Base-by-base conservation (phyloP, 169 alveolate species). In the Eimeria zaria region DNA sequence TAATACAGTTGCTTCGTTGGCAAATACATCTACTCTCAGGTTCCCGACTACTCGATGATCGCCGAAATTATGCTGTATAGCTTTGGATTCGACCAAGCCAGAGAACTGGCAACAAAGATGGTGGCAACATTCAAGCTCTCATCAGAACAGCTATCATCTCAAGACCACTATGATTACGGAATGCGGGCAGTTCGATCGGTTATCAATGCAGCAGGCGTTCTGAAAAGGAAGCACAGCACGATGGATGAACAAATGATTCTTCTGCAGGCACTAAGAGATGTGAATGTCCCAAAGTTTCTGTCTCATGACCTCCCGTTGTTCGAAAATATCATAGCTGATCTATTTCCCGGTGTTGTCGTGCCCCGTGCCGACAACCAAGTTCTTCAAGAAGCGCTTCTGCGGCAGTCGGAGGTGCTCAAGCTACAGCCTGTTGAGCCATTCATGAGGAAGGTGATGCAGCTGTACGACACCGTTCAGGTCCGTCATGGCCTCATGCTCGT, bases 401-500 rank as follows among this genome's bases (percentile, higher is more conserved):
- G 93, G 58, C 95, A 97, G 67, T 97, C 99, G 48, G 96, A 93
- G 95, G 97, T 97, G 81, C 95, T 92, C 51, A 97, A 98, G 91
- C 96, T 99, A 85, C 98, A 99, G 97, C 98, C 99, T 48, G 98
- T 96, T 51, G 98, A 98, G 51, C 95, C 95, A 60, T 99, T 99
- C 96, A 96, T 98, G 67, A 97, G 90, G 85, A 99, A 99, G 97
- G 98, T 99, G 55, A 97, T 98, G 83, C 99, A 99, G 97, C 98
- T 99, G 48, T 98, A 98, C 97, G 99, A 99, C 96, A 99, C 99
- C 22, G 98, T 98, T 55, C 98, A 98, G 91, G 99, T 99, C 7
- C 98, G 99, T 94, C 99, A 99, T 97, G 99, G 99, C 46, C 97
- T 99, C 84, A 99, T 99, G 99, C 97, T 99, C 20, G 99, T 99